Evolutionary conservation across 1,284 basidiomycete genomes (phyloP).

Genomic region (Trametes polyzona): DNA sequence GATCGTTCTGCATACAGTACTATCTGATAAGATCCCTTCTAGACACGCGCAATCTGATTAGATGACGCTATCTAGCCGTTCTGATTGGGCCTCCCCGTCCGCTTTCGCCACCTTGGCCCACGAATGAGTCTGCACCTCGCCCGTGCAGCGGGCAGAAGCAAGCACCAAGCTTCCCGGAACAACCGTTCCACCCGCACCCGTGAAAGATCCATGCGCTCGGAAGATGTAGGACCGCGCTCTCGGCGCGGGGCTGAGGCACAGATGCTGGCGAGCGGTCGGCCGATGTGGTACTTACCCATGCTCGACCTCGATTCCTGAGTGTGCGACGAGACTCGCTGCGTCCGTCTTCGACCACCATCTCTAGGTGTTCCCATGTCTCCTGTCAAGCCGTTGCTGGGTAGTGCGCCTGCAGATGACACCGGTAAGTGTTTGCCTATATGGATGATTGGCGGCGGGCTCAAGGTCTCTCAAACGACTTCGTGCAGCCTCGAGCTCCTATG

Average conservation of each 20-base stretch:
- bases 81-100: conserved; percentile 12
- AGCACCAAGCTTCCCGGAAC: neutral
- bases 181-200: neutral
- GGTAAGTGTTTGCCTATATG: neutral
- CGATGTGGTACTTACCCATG: too few species aligned
- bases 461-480: too few species aligned
- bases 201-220: neutral
- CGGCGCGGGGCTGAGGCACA: neutral
- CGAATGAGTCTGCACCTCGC: neutral
- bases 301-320: too few species aligned
- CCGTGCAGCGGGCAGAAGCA: neutral
- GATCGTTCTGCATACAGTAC: neutral
- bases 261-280: neutral
- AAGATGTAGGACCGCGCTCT: neutral
- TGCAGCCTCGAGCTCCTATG: too few species aligned
- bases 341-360: neutral
- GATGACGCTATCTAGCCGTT: conserved; percentile 9
- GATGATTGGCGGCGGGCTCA: neutral
- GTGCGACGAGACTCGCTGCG: neutral
- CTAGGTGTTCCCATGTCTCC: conserved; percentile 21
- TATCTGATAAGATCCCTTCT: conserved; percentile 12
- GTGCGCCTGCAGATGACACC: neutral
- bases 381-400: conserved; percentile 2
- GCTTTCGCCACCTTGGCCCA: neutral
- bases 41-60: conserved; percentile 17